Evolutionary conservation across 1,139 yeast genomes (phyloP), one percentile per base, ranked within the genome.

Genomic region (Geotrichum cucujoidarum): DNA sequence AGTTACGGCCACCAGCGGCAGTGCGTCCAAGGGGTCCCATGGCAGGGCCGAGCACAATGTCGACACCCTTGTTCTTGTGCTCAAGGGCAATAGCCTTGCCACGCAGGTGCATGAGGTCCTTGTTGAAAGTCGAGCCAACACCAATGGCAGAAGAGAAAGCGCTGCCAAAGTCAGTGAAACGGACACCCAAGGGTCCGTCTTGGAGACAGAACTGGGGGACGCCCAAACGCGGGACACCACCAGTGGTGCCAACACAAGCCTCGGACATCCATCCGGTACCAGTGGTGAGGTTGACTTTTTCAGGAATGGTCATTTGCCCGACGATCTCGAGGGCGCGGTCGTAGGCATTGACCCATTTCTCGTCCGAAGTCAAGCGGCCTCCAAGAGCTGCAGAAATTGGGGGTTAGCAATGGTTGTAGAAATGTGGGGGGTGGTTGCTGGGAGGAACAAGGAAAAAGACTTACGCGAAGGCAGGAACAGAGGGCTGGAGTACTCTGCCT

Each of bases 251-350:
- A 18, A 78, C 72, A 62, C 85, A 80, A 1, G 81, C 81, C 4
- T 82, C 83, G 10, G 77, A 70, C 2, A 77, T 76, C 80, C 82
- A 78, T 13, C 83, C 83, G 4, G 79, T 73, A 14, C 85, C 85
- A 2, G 83, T 76, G 5, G 85, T 80, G 49, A 80, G 63, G 58
- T 80, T 80, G 38, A 78, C 82, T 57, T 78, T 80, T 58, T 80
- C 85, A 16, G 73, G 65, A 34, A 76, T 70, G 1, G 82, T 70
- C 77, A 80, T 75, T 55, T 75, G 75, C 52, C 74, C 74, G 22
- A 72, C 76, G 27, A 78, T 63, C 49, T 71, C 74, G 49, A 77
- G 66, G 1, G 84, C 84, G 49, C 75, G 74, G 22, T 71, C 74
- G 58, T 73, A 79, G 1, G 84, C 83, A 11, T 67, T 70, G 53